Evolutionary conservation across 495 filamentous ascomycete species (phyloP).

Genomic region (Penicillium arizonense): DNA sequence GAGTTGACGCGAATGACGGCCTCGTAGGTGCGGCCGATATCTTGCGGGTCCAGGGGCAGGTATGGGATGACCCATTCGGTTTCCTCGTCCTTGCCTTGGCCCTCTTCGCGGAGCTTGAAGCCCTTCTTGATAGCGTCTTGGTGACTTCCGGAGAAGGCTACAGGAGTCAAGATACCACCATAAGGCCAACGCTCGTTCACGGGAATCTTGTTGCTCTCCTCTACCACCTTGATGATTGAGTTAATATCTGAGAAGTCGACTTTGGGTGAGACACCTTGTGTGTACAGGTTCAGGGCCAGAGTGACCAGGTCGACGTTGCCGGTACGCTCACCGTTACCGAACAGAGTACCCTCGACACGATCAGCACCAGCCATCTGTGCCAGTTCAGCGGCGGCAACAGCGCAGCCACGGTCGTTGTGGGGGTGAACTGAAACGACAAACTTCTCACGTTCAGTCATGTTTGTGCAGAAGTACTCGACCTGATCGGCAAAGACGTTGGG

Average conservation of each 20-base stretch:
- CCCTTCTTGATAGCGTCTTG: conserved; percentile 99
- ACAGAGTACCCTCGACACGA: conserved; percentile 90
- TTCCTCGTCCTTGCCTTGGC: conserved; percentile 57
- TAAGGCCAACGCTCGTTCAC: conserved; percentile 88
- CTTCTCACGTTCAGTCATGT: conserved; percentile 78
- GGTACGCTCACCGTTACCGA: conserved; percentile 94
- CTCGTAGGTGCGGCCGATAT: conserved; percentile 95
- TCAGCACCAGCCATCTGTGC: conserved; percentile 98
- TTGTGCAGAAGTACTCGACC: conserved; percentile 90
- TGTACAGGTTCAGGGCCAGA: conserved; percentile 92
- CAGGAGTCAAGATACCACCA: conserved; percentile 59
- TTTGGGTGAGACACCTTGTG: conserved; percentile 83
- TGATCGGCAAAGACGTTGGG: conserved; percentile 97
- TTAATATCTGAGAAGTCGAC: conserved; percentile 93
- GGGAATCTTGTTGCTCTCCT: conserved; percentile 91
- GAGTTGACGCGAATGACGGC: conserved; percentile 98
- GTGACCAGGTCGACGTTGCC: conserved; percentile 97
- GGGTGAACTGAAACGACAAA: conserved; percentile 83
- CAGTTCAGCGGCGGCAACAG: conserved; percentile 83
- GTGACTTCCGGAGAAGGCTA: conserved; percentile 55
- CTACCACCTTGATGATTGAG: conserved; percentile 83
- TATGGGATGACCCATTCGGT: conserved; percentile 73
- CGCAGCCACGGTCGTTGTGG: conserved; percentile 93
- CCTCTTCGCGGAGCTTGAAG: conserved; percentile 68
- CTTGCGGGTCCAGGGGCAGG: conserved; percentile 87